Evolutionary conservation across 352 stramenopile genomes (phyloP).

Genomic region (Blastocystis sp.): DNA sequence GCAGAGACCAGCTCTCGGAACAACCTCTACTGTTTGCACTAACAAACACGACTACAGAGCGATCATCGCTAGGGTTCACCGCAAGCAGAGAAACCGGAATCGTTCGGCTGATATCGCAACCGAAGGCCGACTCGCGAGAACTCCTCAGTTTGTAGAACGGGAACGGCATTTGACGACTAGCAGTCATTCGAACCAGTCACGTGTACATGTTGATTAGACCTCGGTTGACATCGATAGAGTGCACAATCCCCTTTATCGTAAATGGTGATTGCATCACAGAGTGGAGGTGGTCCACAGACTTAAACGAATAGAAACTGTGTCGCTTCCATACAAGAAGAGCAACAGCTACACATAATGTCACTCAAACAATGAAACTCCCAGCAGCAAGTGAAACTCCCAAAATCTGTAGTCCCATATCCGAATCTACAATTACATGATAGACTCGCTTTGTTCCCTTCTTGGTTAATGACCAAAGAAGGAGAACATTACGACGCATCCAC

Average conservation of each 20-base stretch:
- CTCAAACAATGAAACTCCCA: not conserved
- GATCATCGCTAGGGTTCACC: not conserved
- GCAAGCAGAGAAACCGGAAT: conserved; percentile 10
- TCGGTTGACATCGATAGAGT: not conserved
- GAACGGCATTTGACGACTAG: conserved; percentile 27
- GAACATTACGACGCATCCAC: not conserved
- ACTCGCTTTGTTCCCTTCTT: not conserved
- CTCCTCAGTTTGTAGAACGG: not conserved
- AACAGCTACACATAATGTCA: not conserved
- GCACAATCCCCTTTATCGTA: not conserved
- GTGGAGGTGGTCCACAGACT: not conserved
- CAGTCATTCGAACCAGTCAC: not conserved
- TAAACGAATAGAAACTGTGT: not conserved
- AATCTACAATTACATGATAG: not conserved
- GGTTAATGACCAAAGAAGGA: not conserved
- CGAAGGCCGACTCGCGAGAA: not conserved
- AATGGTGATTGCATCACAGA: not conserved
- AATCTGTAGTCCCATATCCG: not conserved
- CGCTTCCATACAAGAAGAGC: not conserved
- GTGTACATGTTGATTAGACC: not conserved
- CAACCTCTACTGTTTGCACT: not conserved
- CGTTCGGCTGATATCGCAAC: not conserved
- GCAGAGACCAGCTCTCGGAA: not conserved
- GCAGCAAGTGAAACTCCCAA: not conserved
- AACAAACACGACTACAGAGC: not conserved